These are phyloP conservation scores for Lepidium campestre DNA, from an alignment of 441 rosid species.

Conservation along the genomic window DNA sequence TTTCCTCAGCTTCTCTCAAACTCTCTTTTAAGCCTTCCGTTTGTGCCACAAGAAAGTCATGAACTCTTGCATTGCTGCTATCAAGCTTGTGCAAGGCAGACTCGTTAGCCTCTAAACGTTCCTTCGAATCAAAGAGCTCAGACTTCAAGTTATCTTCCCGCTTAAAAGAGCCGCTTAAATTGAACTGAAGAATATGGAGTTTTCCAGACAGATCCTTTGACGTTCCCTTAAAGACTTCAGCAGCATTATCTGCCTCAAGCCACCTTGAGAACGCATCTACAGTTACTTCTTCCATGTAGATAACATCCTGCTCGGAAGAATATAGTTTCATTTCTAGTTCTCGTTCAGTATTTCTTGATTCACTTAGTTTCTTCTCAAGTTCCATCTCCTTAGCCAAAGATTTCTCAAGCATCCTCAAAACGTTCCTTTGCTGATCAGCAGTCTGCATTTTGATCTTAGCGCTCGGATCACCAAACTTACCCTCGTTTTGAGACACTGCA, in stretches of 20 bases:
- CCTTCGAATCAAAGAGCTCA: conserved; percentile 39
- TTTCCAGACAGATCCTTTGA: conserved; percentile 64
- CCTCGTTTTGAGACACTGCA: conserved; percentile 30
- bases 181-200: conserved; percentile 62
- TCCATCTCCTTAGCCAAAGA: conserved; percentile 93
- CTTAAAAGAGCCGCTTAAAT: conserved; percentile 50
- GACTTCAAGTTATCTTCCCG: conserved; percentile 53
- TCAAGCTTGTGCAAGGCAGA: conserved; percentile 45
- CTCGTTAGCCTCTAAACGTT: conserved; percentile 53
- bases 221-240: conserved; percentile 59
- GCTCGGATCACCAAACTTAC: conserved; percentile 32
- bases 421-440: conserved; percentile 66
- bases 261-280: conserved; percentile 45
- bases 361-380: conserved; percentile 69
- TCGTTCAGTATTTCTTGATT: conserved; percentile 56
- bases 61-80: conserved; percentile 38
- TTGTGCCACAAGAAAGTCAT: conserved; percentile 42
- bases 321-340: conserved; percentile 44
- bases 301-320: conserved; percentile 51
- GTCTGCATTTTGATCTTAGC: conserved; percentile 64
- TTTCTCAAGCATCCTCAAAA: conserved; percentile 86
- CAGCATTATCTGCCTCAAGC: conserved; percentile 68
- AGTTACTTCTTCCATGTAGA: conserved; percentile 59
- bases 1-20: conserved; percentile 55
- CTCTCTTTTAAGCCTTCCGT: conserved; percentile 46